Base-by-base conservation (phyloP, 345 rosid species). In the Gossypium thurberi region DNA sequence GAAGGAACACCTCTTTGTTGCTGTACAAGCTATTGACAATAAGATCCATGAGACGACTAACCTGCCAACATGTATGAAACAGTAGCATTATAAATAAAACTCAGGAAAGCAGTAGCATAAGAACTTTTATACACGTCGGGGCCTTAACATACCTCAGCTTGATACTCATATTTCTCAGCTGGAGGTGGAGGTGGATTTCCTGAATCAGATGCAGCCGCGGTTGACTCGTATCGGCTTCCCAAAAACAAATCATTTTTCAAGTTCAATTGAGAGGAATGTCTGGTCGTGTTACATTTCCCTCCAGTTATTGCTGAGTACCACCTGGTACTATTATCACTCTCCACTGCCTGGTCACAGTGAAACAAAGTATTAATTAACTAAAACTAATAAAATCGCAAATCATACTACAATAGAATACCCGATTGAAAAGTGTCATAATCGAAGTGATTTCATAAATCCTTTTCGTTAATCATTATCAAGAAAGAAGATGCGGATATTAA, bases 21-120 rank as follows among this genome's bases (percentile, higher is more conserved):
- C 96, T 91, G 85, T 95, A 95, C 77, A 95, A 80, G 85, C 92
- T 86, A 82, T 95, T 92, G 71, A 95, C 99, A 65, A 95, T 92
- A 71, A 95, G 94, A 87, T 95, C 98, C 99, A 95, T 92, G 61
- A 95, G 94, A 13, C 99, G 97, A 76, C 99, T 95, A 74, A 95
- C 98, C 99, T 95, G 91, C 71, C 74, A 66, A 28, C 55, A 53
- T 5, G 51, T 42, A 69, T 23, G 25, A 65, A 65, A 65, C 8
- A 10, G 20, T 46, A 51, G 40, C 58, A 47, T 21, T 11, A 25
- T 23, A 14, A 46, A 14, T 18, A 14, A 33, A 62, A 11, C 18
- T 40, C 61, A 78, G 46, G 42, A 44, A 21, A 47, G 33, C 37
- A 25, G 33, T 10, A 65, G 47, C 40, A 65, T 14, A 4, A 42